Conservation (phyloP, 2,329 filamentous ascomycete genomes). For the Cladophialophora yegresii region DNA sequence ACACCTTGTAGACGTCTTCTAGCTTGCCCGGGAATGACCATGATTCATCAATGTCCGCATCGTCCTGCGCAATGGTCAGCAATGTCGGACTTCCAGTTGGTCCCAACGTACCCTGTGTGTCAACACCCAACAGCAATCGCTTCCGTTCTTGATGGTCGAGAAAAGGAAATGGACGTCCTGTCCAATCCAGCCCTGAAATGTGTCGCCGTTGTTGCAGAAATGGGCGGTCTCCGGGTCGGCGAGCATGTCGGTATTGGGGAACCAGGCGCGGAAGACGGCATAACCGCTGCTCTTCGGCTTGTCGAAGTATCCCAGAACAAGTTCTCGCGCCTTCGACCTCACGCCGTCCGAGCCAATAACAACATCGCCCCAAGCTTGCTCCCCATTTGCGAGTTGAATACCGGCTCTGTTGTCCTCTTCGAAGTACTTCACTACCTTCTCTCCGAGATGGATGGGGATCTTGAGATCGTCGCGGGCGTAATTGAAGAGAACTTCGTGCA, state of each 20-base stretch:
- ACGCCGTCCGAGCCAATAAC: constrained; percentile 32
- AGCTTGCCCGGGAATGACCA: constrained; percentile 51
- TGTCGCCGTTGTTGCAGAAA: constrained; percentile 34
- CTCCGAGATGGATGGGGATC: constrained; percentile 59
- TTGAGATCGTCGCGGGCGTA: constrained; percentile 58
- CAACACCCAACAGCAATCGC: constrained; percentile 35
- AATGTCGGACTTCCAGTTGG: neutral
- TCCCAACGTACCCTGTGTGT: constrained; percentile 28
- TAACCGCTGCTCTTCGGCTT: constrained; percentile 40
- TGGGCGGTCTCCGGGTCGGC: constrained; percentile 30
- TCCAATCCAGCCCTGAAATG: constrained; percentile 40
- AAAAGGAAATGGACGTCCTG: constrained; percentile 45
- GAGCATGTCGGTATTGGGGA: constrained; percentile 40
- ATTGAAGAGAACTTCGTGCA: constrained; percentile 63
- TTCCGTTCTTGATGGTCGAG: constrained; percentile 34
- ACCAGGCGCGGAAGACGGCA: constrained; percentile 39
- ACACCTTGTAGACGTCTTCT: constrained; percentile 55
- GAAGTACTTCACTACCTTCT: constrained; percentile 57
- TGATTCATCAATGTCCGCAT: constrained; percentile 55
- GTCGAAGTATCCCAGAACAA: constrained; percentile 40
- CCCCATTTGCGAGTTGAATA: constrained; percentile 54
- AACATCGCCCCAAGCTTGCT: constrained; percentile 42
- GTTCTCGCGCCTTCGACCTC: constrained; percentile 30
- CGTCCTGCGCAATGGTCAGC: constrained; percentile 41
- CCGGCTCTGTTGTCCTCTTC: constrained; percentile 56